Conservation (phyloP, 2,329 filamentous ascomycete species). For the Colletotrichum kahawae region DNA sequence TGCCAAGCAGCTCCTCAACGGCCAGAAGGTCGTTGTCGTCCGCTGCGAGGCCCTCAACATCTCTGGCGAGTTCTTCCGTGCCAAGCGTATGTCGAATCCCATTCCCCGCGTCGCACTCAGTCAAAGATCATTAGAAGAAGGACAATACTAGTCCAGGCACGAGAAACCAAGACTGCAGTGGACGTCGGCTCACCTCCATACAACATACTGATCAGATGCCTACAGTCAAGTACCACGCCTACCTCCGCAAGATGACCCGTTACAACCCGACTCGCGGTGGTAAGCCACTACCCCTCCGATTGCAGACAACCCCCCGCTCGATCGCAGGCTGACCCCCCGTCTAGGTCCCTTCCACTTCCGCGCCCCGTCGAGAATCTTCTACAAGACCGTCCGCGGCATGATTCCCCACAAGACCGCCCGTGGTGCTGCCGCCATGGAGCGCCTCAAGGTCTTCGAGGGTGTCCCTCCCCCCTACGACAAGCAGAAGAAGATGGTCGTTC, state of each 20-base stretch:
- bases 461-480: slow-evolving; percentile 99
- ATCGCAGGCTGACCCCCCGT: slow-evolving; percentile 34
- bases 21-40: slow-evolving; percentile 99
- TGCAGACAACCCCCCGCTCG: neutral
- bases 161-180: neutral
- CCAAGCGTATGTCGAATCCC: slow-evolving; percentile 86
- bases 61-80: slow-evolving; percentile 99
- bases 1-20: slow-evolving; percentile 98
- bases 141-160: neutral
- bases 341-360: slow-evolving; percentile 99
- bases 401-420: slow-evolving; percentile 99
- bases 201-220: slow-evolving; percentile 48
- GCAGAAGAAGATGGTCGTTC: slow-evolving; percentile 99
- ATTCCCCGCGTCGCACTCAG: neutral
- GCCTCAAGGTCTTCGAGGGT: slow-evolving; percentile 99
- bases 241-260: slow-evolving; percentile 99
- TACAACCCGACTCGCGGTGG: slow-evolving; percentile 99
- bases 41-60: slow-evolving; percentile 99
- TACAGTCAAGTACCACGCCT: slow-evolving; percentile 99
- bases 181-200: neutral
- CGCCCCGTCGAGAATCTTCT: slow-evolving; percentile 98
- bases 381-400: slow-evolving; percentile 99
- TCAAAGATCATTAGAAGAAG: neutral
- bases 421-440: slow-evolving; percentile 94
- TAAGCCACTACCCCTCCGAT: slow-evolving; percentile 52